Conservation (phyloP, 169 alveolate species). For the Perkinsus chesapeaki region DNA sequence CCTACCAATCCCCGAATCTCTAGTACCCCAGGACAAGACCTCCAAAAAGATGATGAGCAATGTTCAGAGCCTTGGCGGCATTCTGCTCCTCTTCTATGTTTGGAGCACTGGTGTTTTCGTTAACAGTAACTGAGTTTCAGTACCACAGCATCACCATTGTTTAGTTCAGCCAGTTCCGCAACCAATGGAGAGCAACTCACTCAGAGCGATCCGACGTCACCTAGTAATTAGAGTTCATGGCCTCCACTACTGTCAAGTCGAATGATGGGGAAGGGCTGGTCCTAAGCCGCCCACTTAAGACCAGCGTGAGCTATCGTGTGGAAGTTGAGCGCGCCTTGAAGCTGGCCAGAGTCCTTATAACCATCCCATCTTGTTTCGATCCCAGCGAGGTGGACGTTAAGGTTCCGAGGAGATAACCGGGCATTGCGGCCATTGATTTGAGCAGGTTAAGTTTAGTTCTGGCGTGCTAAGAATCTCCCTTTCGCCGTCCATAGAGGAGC, state of each 20-base stretch:
- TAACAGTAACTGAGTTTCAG: background rate
- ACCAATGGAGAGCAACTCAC: background rate
- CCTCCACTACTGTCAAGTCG: background rate
- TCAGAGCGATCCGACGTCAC: background rate
- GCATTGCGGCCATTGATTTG: background rate
- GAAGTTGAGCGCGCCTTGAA: background rate
- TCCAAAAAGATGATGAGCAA: background rate
- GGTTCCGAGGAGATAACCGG: background rate
- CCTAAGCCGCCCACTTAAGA: background rate
- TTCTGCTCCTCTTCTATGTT: background rate
- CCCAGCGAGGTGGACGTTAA: background rate
- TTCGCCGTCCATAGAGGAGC: background rate
- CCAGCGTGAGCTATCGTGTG: background rate
- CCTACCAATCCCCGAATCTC: background rate
- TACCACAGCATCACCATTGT: background rate
- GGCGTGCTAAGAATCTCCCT: background rate
- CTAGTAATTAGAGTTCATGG: background rate
- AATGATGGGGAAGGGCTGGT: background rate
- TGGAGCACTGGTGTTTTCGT: background rate
- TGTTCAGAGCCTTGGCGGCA: background rate
- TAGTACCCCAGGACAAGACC: background rate
- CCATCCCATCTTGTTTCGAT: background rate
- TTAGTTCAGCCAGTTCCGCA: background rate
- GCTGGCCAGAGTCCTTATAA: background rate
- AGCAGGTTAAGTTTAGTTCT: background rate